These are phyloP conservation scores for Rhexocercosporidium sp. DNA, from an alignment of 2,329 filamentous ascomycete genomes.

Conservation along the genomic window DNA sequence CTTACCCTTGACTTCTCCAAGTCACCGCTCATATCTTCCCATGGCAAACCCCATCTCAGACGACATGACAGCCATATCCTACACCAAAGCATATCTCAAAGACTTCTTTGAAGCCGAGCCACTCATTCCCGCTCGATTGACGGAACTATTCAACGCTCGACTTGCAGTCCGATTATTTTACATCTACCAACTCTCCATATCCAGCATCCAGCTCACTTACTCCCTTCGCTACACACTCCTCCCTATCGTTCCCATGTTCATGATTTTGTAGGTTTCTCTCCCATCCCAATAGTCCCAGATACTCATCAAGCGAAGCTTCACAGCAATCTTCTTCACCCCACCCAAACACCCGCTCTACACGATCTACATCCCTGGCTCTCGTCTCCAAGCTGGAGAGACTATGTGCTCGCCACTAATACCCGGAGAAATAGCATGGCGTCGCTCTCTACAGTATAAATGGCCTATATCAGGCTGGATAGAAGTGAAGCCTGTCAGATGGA, in stretches of 20 bases:
- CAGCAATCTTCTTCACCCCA: slow-evolving; percentile 6
- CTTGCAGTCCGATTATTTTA: background rate
- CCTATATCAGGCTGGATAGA: background rate
- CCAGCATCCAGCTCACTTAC: background rate
- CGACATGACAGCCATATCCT: background rate
- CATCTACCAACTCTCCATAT: background rate
- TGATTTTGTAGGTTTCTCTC: background rate
- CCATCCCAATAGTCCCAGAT: background rate
- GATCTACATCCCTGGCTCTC: background rate
- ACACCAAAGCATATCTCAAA: background rate
- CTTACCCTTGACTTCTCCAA: too few relatives aligned
- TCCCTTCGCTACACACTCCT: background rate
- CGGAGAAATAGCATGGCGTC: background rate
- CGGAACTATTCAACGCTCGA: background rate
- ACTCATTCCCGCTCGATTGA: background rate
- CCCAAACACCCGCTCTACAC: background rate
- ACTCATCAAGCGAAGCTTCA: background rate
- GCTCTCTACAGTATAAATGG: background rate
- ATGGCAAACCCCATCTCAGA: background rate
- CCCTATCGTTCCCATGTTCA: background rate
- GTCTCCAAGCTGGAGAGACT: too few relatives aligned
- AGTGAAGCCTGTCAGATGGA: background rate
- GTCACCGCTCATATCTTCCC: background rate
- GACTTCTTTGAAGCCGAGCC: background rate
- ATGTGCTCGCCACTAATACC: background rate